Base-by-base conservation (phyloP, 2,329 filamentous ascomycete genomes). In the Clathrospora elynae region DNA sequence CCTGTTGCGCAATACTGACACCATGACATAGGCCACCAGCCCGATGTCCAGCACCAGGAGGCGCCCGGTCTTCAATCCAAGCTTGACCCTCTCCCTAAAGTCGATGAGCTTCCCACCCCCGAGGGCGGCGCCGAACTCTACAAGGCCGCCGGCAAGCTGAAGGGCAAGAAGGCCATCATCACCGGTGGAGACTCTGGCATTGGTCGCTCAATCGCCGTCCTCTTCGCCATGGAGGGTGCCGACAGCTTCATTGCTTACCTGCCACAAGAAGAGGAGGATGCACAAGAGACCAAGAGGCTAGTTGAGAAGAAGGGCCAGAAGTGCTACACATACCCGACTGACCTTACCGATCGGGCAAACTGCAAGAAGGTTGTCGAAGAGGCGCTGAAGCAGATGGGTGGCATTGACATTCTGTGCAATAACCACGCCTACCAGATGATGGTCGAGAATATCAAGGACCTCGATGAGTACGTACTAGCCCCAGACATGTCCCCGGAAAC, bases 141-240 rank as follows among this genome's bases (percentile, higher is more conserved):
- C 73, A 83, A 84, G 63, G 81, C 86, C 3, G 86, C 88, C 1
- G 84, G 83, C 34, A 95, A 93, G 72, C 80, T 93, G 5, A 71
- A 81, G 59, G 87, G 83, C 49, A 88, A 86, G 70, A 87, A 82
- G 46, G 87, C 88, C 6, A 71, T 93, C 44, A 92, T 93, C 59
- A 92, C 88, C 0, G 88, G 88, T 11, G 88, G 88, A 3, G 88
- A 92, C 68, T 85, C 81, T 5, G 88, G 88, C 2, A 92, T 93
- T 52, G 87, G 88, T 5, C 82, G 87, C 24, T 84, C 88, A 1
- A 81, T 85, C 1, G 87, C 88, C 1, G 78, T 92, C 11, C 76
- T 93, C 0, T 93, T 86, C 58, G 88, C 88, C 25, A 86, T 89
- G 78, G 89, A 93, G 69, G 89, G 88, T 5, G 87, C 87, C 10